Conservation (phyloP, 768 basidiomycete genomes). For the Boletus eberwhitei region DNA sequence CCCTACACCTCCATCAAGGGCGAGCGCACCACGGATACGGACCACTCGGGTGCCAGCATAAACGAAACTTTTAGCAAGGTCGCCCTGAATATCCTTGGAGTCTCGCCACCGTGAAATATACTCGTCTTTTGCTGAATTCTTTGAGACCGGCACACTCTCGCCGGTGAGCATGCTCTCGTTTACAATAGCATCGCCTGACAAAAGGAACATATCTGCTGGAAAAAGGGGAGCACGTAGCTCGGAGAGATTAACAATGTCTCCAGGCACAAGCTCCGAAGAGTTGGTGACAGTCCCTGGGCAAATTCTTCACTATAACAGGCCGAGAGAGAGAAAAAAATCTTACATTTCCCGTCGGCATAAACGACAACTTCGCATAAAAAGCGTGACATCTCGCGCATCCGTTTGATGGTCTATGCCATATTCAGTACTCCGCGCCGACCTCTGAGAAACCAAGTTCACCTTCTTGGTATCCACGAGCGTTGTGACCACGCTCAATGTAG, state of each 20-base stretch:
- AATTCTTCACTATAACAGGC: not conserved
- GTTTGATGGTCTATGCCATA: constrained; percentile 66
- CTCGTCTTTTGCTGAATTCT: constrained; percentile 78
- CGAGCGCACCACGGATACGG: constrained; percentile 66
- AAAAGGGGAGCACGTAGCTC: constrained; percentile 67
- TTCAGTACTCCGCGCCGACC: constrained; percentile 1
- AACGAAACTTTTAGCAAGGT: constrained; percentile 78
- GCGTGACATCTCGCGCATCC: constrained; percentile 96
- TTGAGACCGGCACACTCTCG: constrained; percentile 96
- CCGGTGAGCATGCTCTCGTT: constrained; percentile 99
- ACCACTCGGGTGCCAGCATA: constrained; percentile 91
- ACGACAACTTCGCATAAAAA: constrained; percentile 78
- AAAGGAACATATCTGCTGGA: constrained; percentile 88
- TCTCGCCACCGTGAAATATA: constrained; percentile 70
- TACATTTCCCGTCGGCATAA: constrained; percentile 69
- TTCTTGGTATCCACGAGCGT: constrained; percentile 92
- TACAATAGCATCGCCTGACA: constrained; percentile 95
- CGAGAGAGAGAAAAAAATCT: constrained; percentile 25
- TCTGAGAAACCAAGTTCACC: constrained; percentile 40
- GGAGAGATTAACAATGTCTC: constrained; percentile 90
- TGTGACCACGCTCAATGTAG: constrained; percentile 73
- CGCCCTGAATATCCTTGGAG: constrained; percentile 52
- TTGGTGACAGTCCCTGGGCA: constrained; percentile 62
- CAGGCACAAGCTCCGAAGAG: constrained; percentile 82
- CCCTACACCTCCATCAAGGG: constrained; percentile 48